Base-by-base conservation (phyloP, 306 rosid species). In the Glycyrrhiza uralensis region DNA sequence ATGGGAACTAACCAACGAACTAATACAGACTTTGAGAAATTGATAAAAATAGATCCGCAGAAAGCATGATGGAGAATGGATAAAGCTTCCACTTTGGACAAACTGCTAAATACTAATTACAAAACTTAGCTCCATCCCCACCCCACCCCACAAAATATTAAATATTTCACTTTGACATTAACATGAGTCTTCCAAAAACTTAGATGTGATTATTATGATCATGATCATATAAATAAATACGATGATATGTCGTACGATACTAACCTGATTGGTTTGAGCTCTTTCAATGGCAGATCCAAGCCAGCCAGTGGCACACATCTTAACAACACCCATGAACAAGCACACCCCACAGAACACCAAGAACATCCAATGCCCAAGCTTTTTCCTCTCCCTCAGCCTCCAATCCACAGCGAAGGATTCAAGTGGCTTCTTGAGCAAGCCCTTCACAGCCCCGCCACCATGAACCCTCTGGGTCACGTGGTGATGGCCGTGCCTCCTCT, bases 261-360 rank as follows among this genome's bases (percentile, higher is more conserved):
- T 45, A 44, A 94, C 99, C 96, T 80, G 79, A 72, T 74, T 75
- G 19, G 82, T 82, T 76, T 81, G 79, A 20, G 89, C 83, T 80
- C 68, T 75, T 46, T 91, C 93, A 14, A 94, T 82, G 55, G 92
- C 87, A 72, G 92, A 94, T 94, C 99, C 97, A 80, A 94, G 85
- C 99, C 99, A 94, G 0, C 99, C 97, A 81, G 89, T 86, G 7
- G 93, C 89, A 66, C 96, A 91, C n/a, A 94, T 94, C 87, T 91
- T 94, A 26, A 94, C 44, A 38, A 91, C 83, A 39, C 95, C 99
- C 26, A 94, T 81, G 83, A 94, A 94, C 71, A 94, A 66, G 69
- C 99, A 94, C 52, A 87, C 30, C 18, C 93, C 96, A 77, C 99
- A 94, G 67, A 94, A 94, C 49, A 83, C 46, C 26, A 91, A 69